Conservation (phyloP, 2,329 filamentous ascomycete species). For the Pseudogymnoascus verrucosus region DNA sequence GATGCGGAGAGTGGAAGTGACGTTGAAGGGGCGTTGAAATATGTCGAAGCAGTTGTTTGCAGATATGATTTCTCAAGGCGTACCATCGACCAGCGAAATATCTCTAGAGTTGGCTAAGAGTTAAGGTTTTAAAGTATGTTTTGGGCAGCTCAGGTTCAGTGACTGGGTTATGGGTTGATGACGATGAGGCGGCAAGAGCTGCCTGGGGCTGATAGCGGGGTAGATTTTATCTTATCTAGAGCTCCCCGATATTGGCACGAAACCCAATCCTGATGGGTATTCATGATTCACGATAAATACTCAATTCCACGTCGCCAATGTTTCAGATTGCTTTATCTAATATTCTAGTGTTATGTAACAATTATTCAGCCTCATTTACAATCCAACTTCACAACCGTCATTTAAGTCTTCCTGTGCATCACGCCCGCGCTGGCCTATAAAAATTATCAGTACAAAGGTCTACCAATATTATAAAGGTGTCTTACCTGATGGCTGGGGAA, state of each 20-base stretch:
- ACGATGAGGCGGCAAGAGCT: constrained; percentile 10
- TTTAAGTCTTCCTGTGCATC: background rate
- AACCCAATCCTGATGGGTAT: background rate
- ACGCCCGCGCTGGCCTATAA: constrained; percentile 2
- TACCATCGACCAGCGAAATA: background rate
- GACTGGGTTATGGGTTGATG: background rate
- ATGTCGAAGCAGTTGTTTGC: background rate
- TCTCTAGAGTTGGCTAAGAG: background rate
- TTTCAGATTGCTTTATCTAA: background rate
- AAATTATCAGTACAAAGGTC: background rate
- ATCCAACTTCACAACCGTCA: background rate
- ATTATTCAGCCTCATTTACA: background rate
- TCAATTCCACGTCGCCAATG: background rate
- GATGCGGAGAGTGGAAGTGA: background rate
- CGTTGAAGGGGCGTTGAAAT: background rate
- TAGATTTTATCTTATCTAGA: constrained; percentile 8
- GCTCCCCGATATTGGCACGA: background rate
- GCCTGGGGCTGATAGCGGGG: constrained; percentile 10
- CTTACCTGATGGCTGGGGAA: constrained; percentile 85
- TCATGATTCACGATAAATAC: background rate
- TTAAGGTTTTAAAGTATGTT: background rate
- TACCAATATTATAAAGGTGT: constrained; percentile 12
- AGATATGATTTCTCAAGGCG: background rate
- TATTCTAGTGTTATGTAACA: background rate
- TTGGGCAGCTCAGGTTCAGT: background rate